Conservation (phyloP, 1,284 basidiomycete genomes). For the Malassezia furfur region DNA sequence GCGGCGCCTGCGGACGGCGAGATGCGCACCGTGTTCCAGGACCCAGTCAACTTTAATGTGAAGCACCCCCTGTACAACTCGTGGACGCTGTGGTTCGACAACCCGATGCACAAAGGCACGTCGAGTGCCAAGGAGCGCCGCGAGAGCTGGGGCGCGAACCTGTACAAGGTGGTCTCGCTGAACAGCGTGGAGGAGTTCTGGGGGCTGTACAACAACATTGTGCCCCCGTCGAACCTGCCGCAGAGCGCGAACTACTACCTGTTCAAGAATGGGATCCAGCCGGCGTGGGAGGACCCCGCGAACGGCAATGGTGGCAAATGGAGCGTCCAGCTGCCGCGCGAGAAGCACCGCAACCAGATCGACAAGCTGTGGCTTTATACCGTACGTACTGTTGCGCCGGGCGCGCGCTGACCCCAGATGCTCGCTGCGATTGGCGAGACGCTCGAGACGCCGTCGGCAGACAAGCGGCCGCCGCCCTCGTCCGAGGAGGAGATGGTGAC, state of each 20-base stretch:
- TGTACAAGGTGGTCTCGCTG: slow-evolving; percentile 45
- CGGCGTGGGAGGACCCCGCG: slow-evolving; percentile 84
- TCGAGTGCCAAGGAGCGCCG: slow-evolving; percentile 34
- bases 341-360: slow-evolving; percentile 73
- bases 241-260: slow-evolving; percentile 97
- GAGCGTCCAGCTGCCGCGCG: slow-evolving; percentile 92
- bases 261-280: slow-evolving; percentile 78
- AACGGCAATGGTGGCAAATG: slow-evolving; percentile 97
- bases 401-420: slow-evolving; percentile 28
- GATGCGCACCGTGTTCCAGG: slow-evolving; percentile 43
- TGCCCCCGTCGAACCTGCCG: slow-evolving; percentile 85
- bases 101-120: slow-evolving; percentile 40
- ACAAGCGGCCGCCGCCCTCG: slow-evolving; percentile 22
- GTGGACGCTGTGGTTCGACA: slow-evolving; percentile 48
- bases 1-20: slow-evolving; percentile 12
- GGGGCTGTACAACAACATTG: slow-evolving; percentile 85
- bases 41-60: slow-evolving; percentile 44
- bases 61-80: slow-evolving; percentile 45
- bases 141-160: slow-evolving; percentile 46
- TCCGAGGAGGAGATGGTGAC: slow-evolving; percentile 37
- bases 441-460: slow-evolving; percentile 34
- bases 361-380: slow-evolving; percentile 98
- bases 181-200: slow-evolving; percentile 47
- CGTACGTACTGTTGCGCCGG: slow-evolving; percentile 11
- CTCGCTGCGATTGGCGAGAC: slow-evolving; percentile 46